Evolutionary conservation across 306 rosid genomes (phyloP), one percentile per base, ranked within the genome.

Genomic region (Pachyrhizus erosus): DNA sequence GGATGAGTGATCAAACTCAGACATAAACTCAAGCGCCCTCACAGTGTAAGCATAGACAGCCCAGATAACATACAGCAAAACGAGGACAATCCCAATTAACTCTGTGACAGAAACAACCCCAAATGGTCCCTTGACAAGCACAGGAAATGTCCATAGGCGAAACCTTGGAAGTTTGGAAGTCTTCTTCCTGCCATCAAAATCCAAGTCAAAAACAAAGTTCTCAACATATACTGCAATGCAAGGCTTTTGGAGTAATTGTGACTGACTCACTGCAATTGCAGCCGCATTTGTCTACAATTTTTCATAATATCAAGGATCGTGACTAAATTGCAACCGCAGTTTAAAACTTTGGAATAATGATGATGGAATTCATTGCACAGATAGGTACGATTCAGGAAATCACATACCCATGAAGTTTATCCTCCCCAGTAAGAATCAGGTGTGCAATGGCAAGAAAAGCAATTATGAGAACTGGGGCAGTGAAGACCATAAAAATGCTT

Each of bases 31-130:
- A 60, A 90, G 76, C 62, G 85, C 77, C 58, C 58, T 51, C 81
- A 87, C 5, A 80, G 85, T 60, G 54, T 94, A 94, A 31, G 88
- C 67, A 81, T 33, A 91, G 58, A 89, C 10, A 83, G 98, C 94
- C 91, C 92, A 92, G 26, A 90, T 39, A 79, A 93, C 95, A 87
- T 81, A 94, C 0, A 79, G 84, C 5, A 40, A 51, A 80, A 93
- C 87, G 45, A 94, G 89, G 34, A 92, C 29, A 75, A 94, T 94
- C 52, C 97, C 98, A 64, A 93, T 80, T 0, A 93, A 33, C 86
- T 94, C 98, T 66, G 97, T 77, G 42, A 92, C 98, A 83, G 95
- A 90, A 88, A 94, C 93, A 29, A 94, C 97, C 55, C 96, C 97
- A 57, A 94, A 89, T 31, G 98, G 97, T 49, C 97, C 98, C 21